These are phyloP conservation scores for Geotrichum siamense DNA, from an alignment of 1,139 yeast species.

Conservation along the genomic window DNA sequence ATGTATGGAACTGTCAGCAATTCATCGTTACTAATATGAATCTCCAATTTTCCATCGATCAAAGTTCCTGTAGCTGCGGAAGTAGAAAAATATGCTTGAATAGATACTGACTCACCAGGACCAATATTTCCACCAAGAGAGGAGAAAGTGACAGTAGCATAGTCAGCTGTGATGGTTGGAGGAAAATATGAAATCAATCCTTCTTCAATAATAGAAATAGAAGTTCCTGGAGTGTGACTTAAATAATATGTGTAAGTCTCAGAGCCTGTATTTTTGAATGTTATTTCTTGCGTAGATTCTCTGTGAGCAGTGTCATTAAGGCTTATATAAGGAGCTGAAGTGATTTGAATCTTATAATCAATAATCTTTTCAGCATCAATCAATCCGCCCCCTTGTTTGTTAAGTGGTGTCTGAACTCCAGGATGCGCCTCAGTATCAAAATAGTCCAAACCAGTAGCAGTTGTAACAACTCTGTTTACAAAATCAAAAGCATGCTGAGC, in stretches of 20 bases:
- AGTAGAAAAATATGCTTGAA: slow-evolving; percentile 1
- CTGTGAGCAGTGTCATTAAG: slow-evolving; percentile 22
- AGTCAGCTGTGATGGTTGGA: slow-evolving; percentile 2
- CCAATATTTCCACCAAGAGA: background rate
- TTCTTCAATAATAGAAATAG: slow-evolving; percentile 5
- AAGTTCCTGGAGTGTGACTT: slow-evolving; percentile 11
- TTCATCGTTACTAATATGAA: slow-evolving; percentile 10
- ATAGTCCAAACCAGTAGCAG: slow-evolving; percentile 17
- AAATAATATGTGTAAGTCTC: slow-evolving; percentile 17
- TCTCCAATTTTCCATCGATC: slow-evolving; percentile 12
- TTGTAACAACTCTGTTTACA: slow-evolving; percentile 14
- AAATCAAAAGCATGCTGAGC: slow-evolving; percentile 11
- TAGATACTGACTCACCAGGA: slow-evolving; percentile 5
- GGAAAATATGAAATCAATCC: slow-evolving; percentile 3
- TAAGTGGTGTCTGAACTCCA: slow-evolving; percentile 19
- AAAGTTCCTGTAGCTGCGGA: slow-evolving; percentile 6
- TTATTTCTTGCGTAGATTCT: slow-evolving; percentile 17
- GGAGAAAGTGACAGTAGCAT: slow-evolving; percentile 2
- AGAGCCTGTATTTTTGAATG: slow-evolving; percentile 18
- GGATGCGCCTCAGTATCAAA: slow-evolving; percentile 11
- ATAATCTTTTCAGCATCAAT: slow-evolving; percentile 35
- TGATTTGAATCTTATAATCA: slow-evolving; percentile 30
- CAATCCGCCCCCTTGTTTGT: slow-evolving; percentile 28
- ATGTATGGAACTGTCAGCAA: slow-evolving; percentile 11
- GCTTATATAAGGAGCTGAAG: slow-evolving; percentile 19